Evolutionary conservation across 495 filamentous ascomycete species (phyloP).

Genomic region (Annulohypoxylon nitens): DNA sequence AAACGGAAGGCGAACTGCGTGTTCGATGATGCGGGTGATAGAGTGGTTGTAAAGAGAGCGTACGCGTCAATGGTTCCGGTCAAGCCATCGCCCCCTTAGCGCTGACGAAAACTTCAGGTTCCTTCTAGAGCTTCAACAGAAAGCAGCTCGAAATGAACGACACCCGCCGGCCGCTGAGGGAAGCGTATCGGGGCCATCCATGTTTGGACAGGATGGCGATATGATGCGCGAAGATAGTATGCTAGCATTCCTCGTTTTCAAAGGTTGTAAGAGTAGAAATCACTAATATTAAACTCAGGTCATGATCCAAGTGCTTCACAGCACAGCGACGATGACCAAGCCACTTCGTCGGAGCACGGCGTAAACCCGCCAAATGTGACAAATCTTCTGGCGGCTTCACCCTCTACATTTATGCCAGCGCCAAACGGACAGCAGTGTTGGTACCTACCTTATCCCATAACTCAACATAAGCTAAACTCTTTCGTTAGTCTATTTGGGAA

Average conservation of each 20-base stretch:
- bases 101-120: neutral
- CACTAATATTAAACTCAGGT: neutral
- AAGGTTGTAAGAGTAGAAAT: neutral
- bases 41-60: neutral
- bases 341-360: neutral
- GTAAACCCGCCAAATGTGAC: neutral
- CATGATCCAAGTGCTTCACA: slow-evolving; percentile 1
- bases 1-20: slow-evolving; percentile 4
- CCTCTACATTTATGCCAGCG: neutral
- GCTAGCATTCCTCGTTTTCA: neutral
- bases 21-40: slow-evolving; percentile 1
- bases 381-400: neutral
- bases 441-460: neutral
- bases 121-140: slow-evolving; percentile 2
- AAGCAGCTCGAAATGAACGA: neutral
- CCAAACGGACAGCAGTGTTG: neutral
- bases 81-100: neutral
- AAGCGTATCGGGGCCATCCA: neutral
- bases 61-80: neutral
- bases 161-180: neutral
- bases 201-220: neutral
- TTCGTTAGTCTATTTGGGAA: slow-evolving; percentile 1
- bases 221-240: neutral
- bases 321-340: neutral
- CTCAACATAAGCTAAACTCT: neutral